Conservation (phyloP, 768 basidiomycete species). For the Xerocomellus chrysenteron region DNA sequence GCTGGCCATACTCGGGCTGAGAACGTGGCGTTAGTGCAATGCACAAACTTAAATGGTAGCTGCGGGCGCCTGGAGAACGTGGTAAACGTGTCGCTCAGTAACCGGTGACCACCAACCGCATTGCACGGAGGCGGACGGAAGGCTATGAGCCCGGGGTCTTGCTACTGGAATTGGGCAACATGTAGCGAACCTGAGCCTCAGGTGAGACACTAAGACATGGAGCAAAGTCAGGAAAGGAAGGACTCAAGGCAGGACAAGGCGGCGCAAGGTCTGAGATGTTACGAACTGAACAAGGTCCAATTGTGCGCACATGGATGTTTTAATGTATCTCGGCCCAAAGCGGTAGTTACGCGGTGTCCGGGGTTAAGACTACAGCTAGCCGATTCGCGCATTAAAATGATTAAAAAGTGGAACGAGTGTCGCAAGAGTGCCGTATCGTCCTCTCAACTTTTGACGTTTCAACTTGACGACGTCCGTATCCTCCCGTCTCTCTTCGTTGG, state of each 20-base stretch:
- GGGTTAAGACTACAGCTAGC: constrained; percentile 21
- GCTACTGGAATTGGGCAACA: no score
- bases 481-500: background rate
- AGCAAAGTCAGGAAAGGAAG: background rate
- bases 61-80: constrained; percentile 2
- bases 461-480: no score
- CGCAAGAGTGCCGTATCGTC: background rate
- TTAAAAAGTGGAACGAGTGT: constrained; percentile 33
- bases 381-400: constrained; percentile 27
- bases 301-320: background rate
- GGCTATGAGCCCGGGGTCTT: background rate
- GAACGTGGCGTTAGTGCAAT: constrained; percentile 10
- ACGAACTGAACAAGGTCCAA: background rate
- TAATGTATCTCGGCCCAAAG: background rate
- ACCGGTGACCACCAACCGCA: background rate
- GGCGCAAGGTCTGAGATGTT: background rate
- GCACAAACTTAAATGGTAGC: background rate
- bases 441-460: background rate
- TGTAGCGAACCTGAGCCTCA: no score
- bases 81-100: constrained; percentile 1
- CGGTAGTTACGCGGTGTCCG: constrained; percentile 18
- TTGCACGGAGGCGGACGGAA: no score
- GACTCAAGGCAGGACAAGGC: background rate
- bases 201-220: background rate
- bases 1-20: background rate